Conservation (phyloP, 352 stramenopile species). For the Pythium rhizo-oryzae region DNA sequence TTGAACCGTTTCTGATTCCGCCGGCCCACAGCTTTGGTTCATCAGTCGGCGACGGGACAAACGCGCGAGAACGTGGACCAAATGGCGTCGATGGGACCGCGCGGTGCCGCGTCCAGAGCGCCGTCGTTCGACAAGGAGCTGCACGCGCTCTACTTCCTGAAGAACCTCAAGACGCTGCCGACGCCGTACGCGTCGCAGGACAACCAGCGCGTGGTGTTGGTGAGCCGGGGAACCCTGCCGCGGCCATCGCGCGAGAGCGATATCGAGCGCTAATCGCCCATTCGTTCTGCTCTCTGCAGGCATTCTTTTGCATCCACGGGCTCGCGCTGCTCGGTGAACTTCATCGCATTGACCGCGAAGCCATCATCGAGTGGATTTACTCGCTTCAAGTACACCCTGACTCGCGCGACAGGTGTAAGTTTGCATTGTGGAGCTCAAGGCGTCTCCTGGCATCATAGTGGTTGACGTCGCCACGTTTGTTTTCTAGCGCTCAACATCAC, state of each 20-base stretch:
- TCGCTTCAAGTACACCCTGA: constrained; percentile 79
- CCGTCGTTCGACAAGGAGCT: constrained; percentile 67
- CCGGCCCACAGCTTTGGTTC: too few species aligned
- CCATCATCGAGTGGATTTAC: constrained; percentile 89
- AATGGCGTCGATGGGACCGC: too few species aligned
- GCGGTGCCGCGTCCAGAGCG: constrained; percentile 21
- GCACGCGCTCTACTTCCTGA: constrained; percentile 82
- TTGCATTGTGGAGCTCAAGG: too few species aligned
- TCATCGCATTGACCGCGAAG: constrained; percentile 62
- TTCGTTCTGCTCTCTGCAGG: constrained; percentile 28
- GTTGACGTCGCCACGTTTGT: not conserved
- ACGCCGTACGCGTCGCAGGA: constrained; percentile 80
- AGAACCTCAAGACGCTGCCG: constrained; percentile 71
- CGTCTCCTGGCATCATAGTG: too few species aligned
- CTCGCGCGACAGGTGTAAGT: constrained; percentile 53
- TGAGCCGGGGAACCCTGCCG: constrained; percentile 26
- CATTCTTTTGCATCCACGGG: constrained; percentile 87
- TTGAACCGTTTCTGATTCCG: not conserved
- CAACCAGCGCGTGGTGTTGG: constrained; percentile 77
- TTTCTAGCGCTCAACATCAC: constrained; percentile 56
- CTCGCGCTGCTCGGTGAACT: constrained; percentile 81
- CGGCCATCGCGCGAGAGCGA: not conserved
- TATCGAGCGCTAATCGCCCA: too few species aligned
- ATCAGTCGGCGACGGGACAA: too few species aligned
- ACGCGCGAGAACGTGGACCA: too few species aligned